Evolutionary conservation across 768 basidiomycete genomes (phyloP), one percentile per base, ranked within the genome.

Genomic region (Mycena belliarum): DNA sequence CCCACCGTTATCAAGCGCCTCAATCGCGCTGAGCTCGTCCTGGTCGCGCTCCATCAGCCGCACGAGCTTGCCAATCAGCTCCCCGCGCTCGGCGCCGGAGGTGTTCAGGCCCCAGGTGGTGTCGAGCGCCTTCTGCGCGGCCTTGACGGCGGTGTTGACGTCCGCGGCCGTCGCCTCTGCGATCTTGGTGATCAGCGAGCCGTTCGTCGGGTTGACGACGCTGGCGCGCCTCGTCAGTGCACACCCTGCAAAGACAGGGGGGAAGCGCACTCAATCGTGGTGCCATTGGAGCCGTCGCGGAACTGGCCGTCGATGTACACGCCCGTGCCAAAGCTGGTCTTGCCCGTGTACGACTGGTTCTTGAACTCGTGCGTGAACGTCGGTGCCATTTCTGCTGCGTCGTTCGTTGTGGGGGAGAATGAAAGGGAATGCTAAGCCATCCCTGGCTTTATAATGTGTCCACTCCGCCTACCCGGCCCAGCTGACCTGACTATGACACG

Each of bases 111-210:
- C 82, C 82, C 85, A 84, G 20, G 62, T 57, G 2, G 66, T 69
- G 6, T 70, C 66, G 41, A 64, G 60, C 8, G 70, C 67, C 42
- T 65, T 20, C 15, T 83, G 79, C 0, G 89, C 89, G 38, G 80
- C 86, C 5, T 76, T 72, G 55, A 93, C 92, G 0, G 93, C 93
- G 45, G 70, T 65, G 69, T 95, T 89, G 60, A 96, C 84, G 67
- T 95, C 93, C 60, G 83, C 79, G 10, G 78, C 55, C 2, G 83
- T 83, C 26, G 79, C 92, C 67, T 82, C 83, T 0, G 82, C 71
- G 57, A 92, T 72, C 40, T 76, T 57, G 1, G 83, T 82, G 67
- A 86, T 78, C 47, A 82, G 61, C 66, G 89, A 79, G 41, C 89
- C 92, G 20, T 71, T 91, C 0, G 88, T 81, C 20, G 37, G 64